A percentile compares a stretch with the other conserved stretches of the same genome.
phyloP scores from a whole-genome alignment of 768 basidiomycete genomes.

The Naganishia friedmannii region DNA sequence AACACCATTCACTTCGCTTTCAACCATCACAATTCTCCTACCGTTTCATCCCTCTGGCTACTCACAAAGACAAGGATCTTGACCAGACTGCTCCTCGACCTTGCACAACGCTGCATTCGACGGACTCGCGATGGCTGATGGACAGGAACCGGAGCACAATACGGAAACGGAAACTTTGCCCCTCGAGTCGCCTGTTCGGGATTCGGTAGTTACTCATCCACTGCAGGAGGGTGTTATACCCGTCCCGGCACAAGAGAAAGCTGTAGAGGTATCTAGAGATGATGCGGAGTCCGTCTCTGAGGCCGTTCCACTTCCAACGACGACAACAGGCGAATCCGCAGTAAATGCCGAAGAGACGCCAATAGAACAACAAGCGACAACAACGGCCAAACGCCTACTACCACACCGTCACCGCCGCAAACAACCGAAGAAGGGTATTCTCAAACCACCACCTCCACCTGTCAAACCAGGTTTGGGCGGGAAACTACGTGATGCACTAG shows the following conservation, averaged over 20 bases:
- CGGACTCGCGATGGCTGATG: slow-evolving; percentile 12
- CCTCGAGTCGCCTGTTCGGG: not conserved
- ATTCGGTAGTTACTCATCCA: not conserved
- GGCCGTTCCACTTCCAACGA: no score
- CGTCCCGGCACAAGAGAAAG: not conserved
- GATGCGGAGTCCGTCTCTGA: not conserved
- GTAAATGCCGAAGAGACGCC: not conserved
- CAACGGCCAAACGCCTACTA: not conserved
- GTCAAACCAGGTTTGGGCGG: slow-evolving; percentile 48
- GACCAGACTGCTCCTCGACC: not conserved
- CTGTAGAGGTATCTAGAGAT: not conserved
- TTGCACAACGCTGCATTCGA: not conserved
- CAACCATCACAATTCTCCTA: not conserved
- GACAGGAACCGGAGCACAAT: slow-evolving; percentile 10
- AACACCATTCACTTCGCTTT: not conserved
- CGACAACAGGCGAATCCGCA: not conserved
- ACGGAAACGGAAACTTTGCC: not conserved
- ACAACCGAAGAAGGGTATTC: slow-evolving; percentile 50
- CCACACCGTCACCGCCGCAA: slow-evolving; percentile 10
- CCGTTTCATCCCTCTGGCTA: not conserved
- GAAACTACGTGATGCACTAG: slow-evolving; percentile 46
- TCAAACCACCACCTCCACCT: slow-evolving; percentile 52
- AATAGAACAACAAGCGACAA: not conserved
- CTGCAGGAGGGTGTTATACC: not conserved
- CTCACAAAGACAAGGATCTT: not conserved